Percentiles rank a stretch among this genome's conserved stretches.
Evolutionary conservation across 192 early-diverging fungal genomes (phyloP).

Genomic region (Blastocladiella britannica): DNA sequence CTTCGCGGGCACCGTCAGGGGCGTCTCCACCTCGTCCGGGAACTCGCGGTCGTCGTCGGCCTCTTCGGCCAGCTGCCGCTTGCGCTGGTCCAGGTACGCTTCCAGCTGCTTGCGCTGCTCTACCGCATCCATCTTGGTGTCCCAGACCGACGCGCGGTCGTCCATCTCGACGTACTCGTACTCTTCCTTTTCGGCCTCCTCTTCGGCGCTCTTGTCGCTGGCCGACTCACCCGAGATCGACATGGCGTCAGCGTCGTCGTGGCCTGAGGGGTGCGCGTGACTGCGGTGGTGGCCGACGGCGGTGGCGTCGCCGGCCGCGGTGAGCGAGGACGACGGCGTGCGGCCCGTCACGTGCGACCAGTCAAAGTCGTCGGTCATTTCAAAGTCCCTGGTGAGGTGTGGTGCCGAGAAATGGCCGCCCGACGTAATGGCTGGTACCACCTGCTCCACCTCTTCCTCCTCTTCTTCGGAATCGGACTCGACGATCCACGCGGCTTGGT

Average conservation of each 20-base stretch:
- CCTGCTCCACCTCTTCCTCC: constrained; percentile 11
- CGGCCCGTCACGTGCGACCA: constrained; percentile 1
- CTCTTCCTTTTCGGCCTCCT: constrained; percentile 22
- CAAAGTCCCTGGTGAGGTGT: too few species aligned
- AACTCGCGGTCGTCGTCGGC: constrained; percentile 60
- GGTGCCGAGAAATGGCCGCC: too few species aligned
- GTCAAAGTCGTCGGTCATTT: background rate
- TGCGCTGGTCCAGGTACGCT: constrained; percentile 41
- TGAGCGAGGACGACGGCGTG: too few species aligned
- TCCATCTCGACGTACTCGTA: constrained; percentile 25
- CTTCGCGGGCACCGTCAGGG: constrained; percentile 58
- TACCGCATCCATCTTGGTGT: constrained; percentile 20
- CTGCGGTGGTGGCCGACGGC: too few species aligned
- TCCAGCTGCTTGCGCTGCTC: constrained; percentile 10
- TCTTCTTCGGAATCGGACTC: constrained; percentile 55
- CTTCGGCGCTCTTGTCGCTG: too few species aligned
- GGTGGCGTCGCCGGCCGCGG: too few species aligned
- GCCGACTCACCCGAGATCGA: too few species aligned
- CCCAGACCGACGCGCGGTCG: constrained; percentile 12
- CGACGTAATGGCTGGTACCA: too few species aligned
- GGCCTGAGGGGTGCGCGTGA: background rate
- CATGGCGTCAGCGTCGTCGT: background rate
- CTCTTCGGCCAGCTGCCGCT: constrained; percentile 25
- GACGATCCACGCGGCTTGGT: constrained; percentile 95
- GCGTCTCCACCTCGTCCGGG: constrained; percentile 95